Evolutionary conservation across 768 basidiomycete species (phyloP).

Genomic region (Cubamyces sp.): DNA sequence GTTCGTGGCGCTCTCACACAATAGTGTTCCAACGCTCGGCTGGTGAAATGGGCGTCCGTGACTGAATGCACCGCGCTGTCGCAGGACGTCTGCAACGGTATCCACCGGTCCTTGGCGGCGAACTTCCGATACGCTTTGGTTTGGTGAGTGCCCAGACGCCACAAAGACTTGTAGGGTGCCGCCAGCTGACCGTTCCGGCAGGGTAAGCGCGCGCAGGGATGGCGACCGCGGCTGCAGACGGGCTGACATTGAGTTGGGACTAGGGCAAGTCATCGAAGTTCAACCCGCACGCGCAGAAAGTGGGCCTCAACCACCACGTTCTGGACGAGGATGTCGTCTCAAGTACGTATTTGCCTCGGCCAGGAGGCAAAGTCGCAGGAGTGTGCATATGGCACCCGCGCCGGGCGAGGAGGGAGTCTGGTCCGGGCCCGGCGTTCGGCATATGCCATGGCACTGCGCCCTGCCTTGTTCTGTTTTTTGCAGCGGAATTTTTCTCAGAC

Average conservation of each 20-base stretch:
- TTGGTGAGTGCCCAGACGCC: slow-evolving; percentile 58
- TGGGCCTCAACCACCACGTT: slow-evolving; percentile 81
- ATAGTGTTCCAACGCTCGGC: background rate
- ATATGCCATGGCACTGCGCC: background rate
- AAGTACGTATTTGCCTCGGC: slow-evolving; percentile 54
- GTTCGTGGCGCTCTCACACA: slow-evolving; percentile 39
- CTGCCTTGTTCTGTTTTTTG: background rate
- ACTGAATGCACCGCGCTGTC: background rate
- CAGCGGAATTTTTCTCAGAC: slow-evolving; percentile 5
- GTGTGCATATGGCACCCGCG: no score
- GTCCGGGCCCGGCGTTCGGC: no score
- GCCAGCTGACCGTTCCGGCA: slow-evolving; percentile 21
- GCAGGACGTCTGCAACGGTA: slow-evolving; percentile 88
- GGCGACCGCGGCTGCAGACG: slow-evolving; percentile 6
- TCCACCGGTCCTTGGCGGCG: slow-evolving; percentile 85
- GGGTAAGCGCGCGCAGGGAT: slow-evolving; percentile 23
- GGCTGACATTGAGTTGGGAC: slow-evolving; percentile 8
- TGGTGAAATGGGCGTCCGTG: slow-evolving; percentile 8
- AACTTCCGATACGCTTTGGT: slow-evolving; percentile 96
- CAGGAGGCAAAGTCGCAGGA: background rate
- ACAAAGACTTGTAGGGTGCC: slow-evolving; percentile 6
- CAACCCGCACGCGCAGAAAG: slow-evolving; percentile 91
- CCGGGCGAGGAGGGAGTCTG: no score
- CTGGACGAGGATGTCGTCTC: slow-evolving; percentile 90
- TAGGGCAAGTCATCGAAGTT: slow-evolving; percentile 96